A percentile compares a stretch with the other conserved stretches of the same genome.
phyloP scores from a whole-genome alignment of 768 basidiomycete genomes.

The Lyophyllum decastes region DNA sequence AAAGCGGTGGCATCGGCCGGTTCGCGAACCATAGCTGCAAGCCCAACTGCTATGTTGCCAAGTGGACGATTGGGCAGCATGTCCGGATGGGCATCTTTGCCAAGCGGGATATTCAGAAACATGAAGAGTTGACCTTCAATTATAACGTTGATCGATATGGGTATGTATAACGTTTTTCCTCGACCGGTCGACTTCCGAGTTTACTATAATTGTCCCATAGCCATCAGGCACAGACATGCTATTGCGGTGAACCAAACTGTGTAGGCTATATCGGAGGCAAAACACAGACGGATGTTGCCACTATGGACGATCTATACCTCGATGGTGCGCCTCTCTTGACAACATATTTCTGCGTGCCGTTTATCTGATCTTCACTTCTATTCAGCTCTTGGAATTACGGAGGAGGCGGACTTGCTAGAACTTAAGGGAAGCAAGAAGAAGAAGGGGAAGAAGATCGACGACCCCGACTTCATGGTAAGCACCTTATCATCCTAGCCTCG shows the following conservation, averaged over 20 bases:
- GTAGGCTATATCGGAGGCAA: slow-evolving; percentile 97
- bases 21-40: slow-evolving; percentile 98
- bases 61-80: slow-evolving; percentile 90
- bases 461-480: slow-evolving; percentile 81
- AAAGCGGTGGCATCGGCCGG: slow-evolving; percentile 92
- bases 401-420: slow-evolving; percentile 80
- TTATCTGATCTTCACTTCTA: neutral
- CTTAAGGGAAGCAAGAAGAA: slow-evolving; percentile 94
- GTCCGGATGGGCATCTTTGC: slow-evolving; percentile 99
- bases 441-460: slow-evolving; percentile 90
- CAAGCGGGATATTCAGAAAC: slow-evolving; percentile 70
- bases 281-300: slow-evolving; percentile 93
- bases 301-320: slow-evolving; percentile 93
- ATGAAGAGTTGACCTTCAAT: slow-evolving; percentile 97
- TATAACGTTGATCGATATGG: slow-evolving; percentile 99
- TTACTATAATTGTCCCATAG: slow-evolving; percentile 37
- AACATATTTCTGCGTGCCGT: neutral
- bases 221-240: slow-evolving; percentile 92
- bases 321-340: slow-evolving; percentile 59
- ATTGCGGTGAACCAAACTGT: slow-evolving; percentile 94
- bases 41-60: slow-evolving; percentile 97
- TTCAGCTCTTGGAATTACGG: slow-evolving; percentile 88
- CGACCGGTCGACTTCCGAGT: too few species aligned
- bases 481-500: neutral
- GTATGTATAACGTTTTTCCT: slow-evolving; percentile 44